Evolutionary conservation across 139 green algal genomes (phyloP), one percentile per base, ranked within the genome.

Genomic region (Chlamydomonas schloesseri): DNA sequence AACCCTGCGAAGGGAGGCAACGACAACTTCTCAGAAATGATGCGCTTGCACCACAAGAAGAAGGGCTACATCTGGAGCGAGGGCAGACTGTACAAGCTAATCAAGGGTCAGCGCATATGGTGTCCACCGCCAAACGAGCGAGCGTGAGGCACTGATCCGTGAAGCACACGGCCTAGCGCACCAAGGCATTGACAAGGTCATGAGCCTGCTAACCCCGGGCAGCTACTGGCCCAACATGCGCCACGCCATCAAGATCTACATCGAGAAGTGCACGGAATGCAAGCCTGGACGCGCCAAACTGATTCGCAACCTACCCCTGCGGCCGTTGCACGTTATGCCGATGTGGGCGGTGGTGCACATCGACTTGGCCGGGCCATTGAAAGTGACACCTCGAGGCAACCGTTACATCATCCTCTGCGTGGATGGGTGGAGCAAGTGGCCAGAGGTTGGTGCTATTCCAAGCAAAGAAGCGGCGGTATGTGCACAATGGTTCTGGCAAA

Each of bases 341-440:
- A 21, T 82, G 1, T 82, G 34, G 34, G 58, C 9, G 2, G 34
- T 58, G 0, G 75, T 82, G 58, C 75, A 82, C 28, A 24, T 82
- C 8, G 75, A 82, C 36, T 26, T 71, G 11, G 60, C 60, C 23
- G 75, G 75, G 9, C 75, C 75, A 4, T 60, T 31, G 15, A 65
- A 58, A 5, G 26, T 34, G 0, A 71, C 75, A 1, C 28, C 34
- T 0, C 26, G 36, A 1, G 58, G 75, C 23, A 60, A 37, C 34
- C 36, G 15, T 3, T 82, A 60, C 75, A 24, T 82, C 5, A 58
- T 72, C 34, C 10, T 82, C 3, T 34, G 34, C 2, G 36, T 82
- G 21, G 75, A 82, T 36, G 17, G 14, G 24, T 82, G 75, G 75
- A 73, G 58, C 9, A 82, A 82, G 75, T 82, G 58, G 58, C 34